These are phyloP conservation scores for Rhododendron mucronatum DNA, from an alignment of 148 eudicot species.

Conservation along the genomic window DNA sequence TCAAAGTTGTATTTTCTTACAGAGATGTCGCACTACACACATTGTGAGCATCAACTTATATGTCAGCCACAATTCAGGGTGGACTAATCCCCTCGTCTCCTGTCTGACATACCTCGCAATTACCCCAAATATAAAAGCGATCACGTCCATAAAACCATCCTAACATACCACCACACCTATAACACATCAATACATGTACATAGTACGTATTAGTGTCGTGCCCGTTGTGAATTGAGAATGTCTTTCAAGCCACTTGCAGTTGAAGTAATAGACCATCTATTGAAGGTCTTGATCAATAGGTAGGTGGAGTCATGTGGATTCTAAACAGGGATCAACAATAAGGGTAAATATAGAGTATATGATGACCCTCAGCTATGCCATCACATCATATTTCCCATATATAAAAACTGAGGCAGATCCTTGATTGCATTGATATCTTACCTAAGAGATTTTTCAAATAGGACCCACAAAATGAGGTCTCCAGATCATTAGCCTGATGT, in stretches of 20 bases:
- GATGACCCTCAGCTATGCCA: constrained; percentile 21
- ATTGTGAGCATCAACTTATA: neutral
- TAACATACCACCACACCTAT: neutral
- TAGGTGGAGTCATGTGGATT: constrained; percentile 19
- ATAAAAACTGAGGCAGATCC: constrained; percentile 2
- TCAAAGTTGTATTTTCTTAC: neutral
- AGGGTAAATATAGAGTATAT: neutral
- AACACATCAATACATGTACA: neutral
- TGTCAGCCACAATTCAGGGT: neutral
- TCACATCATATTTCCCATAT: constrained; percentile 22
- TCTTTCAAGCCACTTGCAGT: constrained; percentile 23
- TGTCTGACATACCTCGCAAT: neutral
- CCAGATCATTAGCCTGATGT: neutral
- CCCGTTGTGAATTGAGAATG: neutral
- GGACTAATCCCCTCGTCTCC: neutral
- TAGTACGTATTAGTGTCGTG: neutral
- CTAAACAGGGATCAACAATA: neutral
- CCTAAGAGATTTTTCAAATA: constrained; percentile 30
- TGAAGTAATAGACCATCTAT: constrained; percentile 37
- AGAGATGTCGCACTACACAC: neutral
- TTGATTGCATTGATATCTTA: constrained; percentile 27
- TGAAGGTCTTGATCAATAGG: constrained; percentile 28
- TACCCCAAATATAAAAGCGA: neutral
- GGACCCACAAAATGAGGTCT: constrained; percentile 18
- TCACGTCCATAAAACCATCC: neutral